Conservation (phyloP, 2,329 filamentous ascomycete genomes). For the Eurotiales sp. region DNA sequence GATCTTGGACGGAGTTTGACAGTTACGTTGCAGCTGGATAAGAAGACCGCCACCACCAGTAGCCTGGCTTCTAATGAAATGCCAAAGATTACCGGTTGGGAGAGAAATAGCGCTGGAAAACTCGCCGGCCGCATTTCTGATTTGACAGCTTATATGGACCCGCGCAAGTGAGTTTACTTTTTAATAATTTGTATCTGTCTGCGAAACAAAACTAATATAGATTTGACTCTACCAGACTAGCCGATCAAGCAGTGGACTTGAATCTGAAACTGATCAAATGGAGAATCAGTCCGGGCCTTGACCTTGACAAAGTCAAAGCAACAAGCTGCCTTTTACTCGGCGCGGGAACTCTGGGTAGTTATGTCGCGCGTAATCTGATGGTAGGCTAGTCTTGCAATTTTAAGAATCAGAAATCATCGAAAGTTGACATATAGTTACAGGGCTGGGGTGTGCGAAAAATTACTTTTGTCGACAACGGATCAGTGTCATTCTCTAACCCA, state of each 20-base stretch:
- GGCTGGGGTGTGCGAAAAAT: conserved; percentile 96
- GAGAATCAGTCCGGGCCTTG: conserved; percentile 83
- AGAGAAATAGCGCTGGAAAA: conserved; percentile 75
- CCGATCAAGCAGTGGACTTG: conserved; percentile 90
- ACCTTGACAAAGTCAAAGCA: conserved; percentile 83
- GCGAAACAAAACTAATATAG: conserved; percentile 3
- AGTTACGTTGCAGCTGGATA: conserved; percentile 56
- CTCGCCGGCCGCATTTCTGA: conserved; percentile 74
- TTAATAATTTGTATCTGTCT: no score
- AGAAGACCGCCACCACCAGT: conserved; percentile 27
- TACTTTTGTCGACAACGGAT: conserved; percentile 91
- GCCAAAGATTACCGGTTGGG: conserved; percentile 95
- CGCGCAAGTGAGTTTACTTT: conserved; percentile 50
- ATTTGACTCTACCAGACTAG: conserved; percentile 49
- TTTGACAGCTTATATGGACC: conserved; percentile 91
- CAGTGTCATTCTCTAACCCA: conserved; percentile 92
- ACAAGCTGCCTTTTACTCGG: conserved; percentile 88
- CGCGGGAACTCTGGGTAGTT: conserved; percentile 88
- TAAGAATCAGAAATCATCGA: no score
- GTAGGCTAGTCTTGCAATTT: conserved; percentile 26
- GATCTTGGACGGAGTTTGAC: conserved; percentile 81
- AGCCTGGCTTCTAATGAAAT: conserved; percentile 40
- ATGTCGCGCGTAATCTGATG: conserved; percentile 86
- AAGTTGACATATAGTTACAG: conserved; percentile 23
- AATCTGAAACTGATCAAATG: conserved; percentile 99